Conservation (phyloP, 2,329 filamentous ascomycete species). For the Ophiostoma novo-ulmi region DNA sequence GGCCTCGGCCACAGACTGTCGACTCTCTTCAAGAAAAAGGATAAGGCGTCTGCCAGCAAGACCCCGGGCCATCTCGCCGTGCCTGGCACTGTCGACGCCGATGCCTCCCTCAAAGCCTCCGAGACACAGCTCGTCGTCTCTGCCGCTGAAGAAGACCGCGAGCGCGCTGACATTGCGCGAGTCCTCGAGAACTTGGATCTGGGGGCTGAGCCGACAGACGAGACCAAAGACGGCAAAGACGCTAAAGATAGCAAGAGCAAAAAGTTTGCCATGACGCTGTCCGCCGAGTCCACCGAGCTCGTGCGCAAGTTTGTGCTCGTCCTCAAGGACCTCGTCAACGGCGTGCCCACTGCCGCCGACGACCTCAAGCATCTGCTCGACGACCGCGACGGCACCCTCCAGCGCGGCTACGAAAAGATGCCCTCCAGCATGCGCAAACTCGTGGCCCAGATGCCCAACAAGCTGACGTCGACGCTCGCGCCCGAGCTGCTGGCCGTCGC, state of each 20-base stretch:
- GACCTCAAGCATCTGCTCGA: constrained; percentile 67
- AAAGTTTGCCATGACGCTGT: constrained; percentile 64
- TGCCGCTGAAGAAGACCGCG: constrained; percentile 41
- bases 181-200: constrained; percentile 83
- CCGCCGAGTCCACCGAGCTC: constrained; percentile 76
- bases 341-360: constrained; percentile 86
- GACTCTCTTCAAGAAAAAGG: constrained; percentile 21
- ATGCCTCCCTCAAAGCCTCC: constrained; percentile 33
- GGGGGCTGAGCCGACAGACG: constrained; percentile 36
- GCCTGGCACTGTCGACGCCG: constrained; percentile 31
- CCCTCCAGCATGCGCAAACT: constrained; percentile 79
- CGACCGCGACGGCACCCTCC: constrained; percentile 57
- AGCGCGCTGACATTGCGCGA: constrained; percentile 67
- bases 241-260: not conserved
- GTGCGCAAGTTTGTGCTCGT: constrained; percentile 81
- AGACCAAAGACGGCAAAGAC: not conserved
- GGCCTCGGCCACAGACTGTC: constrained; percentile 24
- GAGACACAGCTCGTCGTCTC: constrained; percentile 5
- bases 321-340: constrained; percentile 86
- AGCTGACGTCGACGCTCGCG: constrained; percentile 68
- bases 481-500: constrained; percentile 79
- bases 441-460: constrained; percentile 76
- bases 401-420: constrained; percentile 59
- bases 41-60: constrained; percentile 27
- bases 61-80: constrained; percentile 37